Percentiles rank a stretch among this genome's conserved stretches.
Evolutionary conservation across 2,329 filamentous ascomycete species (phyloP).

Genomic region (Fusarium heterosporum): DNA sequence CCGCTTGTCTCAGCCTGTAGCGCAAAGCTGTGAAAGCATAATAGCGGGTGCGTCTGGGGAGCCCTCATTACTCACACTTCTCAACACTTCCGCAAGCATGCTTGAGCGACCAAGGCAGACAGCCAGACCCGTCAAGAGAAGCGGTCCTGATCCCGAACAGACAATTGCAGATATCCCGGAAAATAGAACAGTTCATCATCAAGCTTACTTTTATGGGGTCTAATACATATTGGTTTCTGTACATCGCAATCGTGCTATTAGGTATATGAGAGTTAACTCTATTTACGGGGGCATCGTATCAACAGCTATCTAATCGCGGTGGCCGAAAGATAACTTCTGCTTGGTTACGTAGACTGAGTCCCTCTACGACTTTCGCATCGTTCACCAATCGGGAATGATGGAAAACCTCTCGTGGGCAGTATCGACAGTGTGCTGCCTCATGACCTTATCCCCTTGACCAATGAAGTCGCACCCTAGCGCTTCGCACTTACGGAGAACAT

Average conservation of each 20-base stretch:
- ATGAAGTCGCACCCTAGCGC: constrained; percentile 69
- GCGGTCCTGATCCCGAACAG: not conserved
- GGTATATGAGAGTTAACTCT: not conserved
- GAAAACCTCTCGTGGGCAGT: constrained; percentile 67
- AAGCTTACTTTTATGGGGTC: not conserved
- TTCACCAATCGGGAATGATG: constrained; percentile 53
- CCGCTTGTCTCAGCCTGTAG: not conserved
- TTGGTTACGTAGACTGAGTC: not conserved
- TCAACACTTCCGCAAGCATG: not conserved
- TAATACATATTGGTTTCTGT: not conserved
- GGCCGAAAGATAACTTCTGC: not conserved
- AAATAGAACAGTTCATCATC: not conserved
- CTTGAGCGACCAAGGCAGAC: too few species aligned
- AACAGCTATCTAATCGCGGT: not conserved
- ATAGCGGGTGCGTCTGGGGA: not conserved
- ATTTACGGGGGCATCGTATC: not conserved
- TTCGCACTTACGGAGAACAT: constrained; percentile 82
- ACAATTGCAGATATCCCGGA: too few species aligned
- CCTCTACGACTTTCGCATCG: not conserved
- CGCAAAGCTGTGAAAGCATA: not conserved
- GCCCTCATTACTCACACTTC: not conserved
- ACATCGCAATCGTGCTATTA: not conserved
- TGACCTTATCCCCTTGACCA: constrained; percentile 72
- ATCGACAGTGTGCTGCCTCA: constrained; percentile 67
- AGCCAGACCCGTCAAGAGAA: too few species aligned